phyloP scores from a whole-genome alignment of 768 basidiomycete species.

The Amanita jacksonii region DNA sequence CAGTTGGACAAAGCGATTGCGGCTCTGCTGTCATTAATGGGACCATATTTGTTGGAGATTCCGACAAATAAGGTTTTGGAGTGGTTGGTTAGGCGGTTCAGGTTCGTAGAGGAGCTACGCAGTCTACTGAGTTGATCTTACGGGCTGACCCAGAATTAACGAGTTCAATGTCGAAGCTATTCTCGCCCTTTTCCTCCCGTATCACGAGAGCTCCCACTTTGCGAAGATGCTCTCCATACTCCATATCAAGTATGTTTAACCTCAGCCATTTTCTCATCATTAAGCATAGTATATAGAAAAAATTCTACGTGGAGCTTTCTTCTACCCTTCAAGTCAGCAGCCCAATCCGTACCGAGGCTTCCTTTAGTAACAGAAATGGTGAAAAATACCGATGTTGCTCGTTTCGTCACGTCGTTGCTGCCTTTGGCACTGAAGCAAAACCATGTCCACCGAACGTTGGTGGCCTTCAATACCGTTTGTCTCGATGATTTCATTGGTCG shows the following conservation, averaged over 20 bases:
- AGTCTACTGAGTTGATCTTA: conserved; percentile 5
- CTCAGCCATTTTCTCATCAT: neutral
- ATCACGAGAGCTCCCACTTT: conserved; percentile 92
- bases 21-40: conserved; percentile 58
- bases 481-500: conserved; percentile 72
- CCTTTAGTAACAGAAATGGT: conserved; percentile 74
- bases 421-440: conserved; percentile 45
- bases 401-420: conserved; percentile 60
- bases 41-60: conserved; percentile 72
- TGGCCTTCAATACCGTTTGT: conserved; percentile 75
- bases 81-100: conserved; percentile 90
- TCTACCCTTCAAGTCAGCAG: conserved; percentile 65
- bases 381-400: conserved; percentile 57
- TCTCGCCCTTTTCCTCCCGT: conserved; percentile 81
- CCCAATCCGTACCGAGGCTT: conserved; percentile 62
- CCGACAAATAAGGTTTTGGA: conserved; percentile 82
- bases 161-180: conserved; percentile 84
- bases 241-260: conserved; percentile 49
- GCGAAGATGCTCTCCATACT: conserved; percentile 87
- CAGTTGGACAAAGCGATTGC: conserved; percentile 55
- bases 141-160: conserved; percentile 50
- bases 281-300: conserved; percentile 29
- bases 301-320: conserved; percentile 62
- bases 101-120: conserved; percentile 38
- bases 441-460: conserved; percentile 54